These are phyloP conservation scores for Tothia fuscella DNA, from an alignment of 2,329 filamentous ascomycete genomes.

Conservation along the genomic window DNA sequence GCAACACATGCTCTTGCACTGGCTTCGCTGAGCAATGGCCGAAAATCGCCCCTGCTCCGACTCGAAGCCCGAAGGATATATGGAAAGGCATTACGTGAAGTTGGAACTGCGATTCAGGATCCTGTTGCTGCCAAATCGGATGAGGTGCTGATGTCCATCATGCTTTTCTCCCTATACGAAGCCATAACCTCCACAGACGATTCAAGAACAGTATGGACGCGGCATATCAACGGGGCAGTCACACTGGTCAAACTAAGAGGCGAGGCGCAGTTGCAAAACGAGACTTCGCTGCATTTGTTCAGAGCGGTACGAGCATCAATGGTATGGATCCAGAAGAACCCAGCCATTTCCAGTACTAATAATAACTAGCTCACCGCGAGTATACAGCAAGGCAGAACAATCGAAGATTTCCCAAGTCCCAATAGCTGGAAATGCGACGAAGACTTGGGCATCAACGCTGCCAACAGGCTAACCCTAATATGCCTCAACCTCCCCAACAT, in stretches of 20 bases:
- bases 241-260: conserved; percentile 27
- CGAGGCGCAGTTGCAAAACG: conserved; percentile 26
- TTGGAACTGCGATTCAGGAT: conserved; percentile 26
- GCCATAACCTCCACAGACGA: conserved; percentile 28
- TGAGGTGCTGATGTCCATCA: conserved; percentile 27
- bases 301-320: conserved; percentile 30
- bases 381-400: conserved; percentile 26
- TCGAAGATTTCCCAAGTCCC: conserved; percentile 25
- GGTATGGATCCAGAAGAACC: conserved; percentile 15
- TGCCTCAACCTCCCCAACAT: conserved; percentile 28
- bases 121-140: conserved; percentile 24
- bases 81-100: conserved; percentile 25
- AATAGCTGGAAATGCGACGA: conserved; percentile 24
- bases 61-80: conserved; percentile 24
- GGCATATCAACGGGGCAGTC: conserved; percentile 30
- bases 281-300: conserved; percentile 26
- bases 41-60: conserved; percentile 22
- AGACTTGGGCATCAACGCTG: conserved; percentile 25
- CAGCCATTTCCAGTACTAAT: background rate
- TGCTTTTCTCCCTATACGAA: conserved; percentile 31
- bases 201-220: conserved; percentile 25
- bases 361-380: conserved; percentile 25
- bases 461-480: conserved; percentile 27
- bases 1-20: conserved; percentile 28
- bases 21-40: conserved; percentile 26